These are phyloP conservation scores for Aspergillus fructus DNA, from an alignment of 2,329 filamentous ascomycete genomes.

Conservation along the genomic window DNA sequence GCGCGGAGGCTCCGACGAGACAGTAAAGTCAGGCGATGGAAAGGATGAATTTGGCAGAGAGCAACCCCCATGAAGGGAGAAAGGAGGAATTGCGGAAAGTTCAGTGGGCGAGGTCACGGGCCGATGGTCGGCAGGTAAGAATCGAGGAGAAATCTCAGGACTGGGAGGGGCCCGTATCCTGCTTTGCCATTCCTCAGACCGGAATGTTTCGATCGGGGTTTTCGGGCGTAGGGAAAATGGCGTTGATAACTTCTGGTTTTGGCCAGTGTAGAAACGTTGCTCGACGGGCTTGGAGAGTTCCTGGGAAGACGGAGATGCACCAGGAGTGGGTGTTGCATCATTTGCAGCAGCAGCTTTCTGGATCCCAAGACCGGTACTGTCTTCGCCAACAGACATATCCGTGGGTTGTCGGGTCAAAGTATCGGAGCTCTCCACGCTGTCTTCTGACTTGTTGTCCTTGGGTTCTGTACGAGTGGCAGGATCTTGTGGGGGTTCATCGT, in stretches of 20 bases:
- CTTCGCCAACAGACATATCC: constrained; percentile 5
- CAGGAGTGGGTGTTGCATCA: not conserved
- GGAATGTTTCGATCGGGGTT: constrained; percentile 30
- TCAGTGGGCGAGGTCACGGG: constrained; percentile 45
- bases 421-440: constrained; percentile 26
- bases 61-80: constrained; percentile 39
- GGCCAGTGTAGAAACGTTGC: constrained; percentile 9
- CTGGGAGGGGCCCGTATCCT: constrained; percentile 27
- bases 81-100: constrained; percentile 40
- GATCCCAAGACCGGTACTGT: constrained; percentile 31
- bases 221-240: constrained; percentile 23
- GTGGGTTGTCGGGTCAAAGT: constrained; percentile 26
- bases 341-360: constrained; percentile 17
- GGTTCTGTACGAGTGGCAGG: constrained; percentile 4
- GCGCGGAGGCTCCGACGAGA: constrained; percentile 43
- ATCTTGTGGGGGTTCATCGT: constrained; percentile 12
- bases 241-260: constrained; percentile 21
- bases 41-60: constrained; percentile 43
- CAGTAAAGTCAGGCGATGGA: constrained; percentile 46
- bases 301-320: constrained; percentile 2
- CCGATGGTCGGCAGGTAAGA: constrained; percentile 38
- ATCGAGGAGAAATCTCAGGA: constrained; percentile 38
- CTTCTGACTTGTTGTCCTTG: constrained; percentile 23
- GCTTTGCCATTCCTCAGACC: constrained; percentile 29
- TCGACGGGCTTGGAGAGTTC: not conserved